Evolutionary conservation across 495 filamentous ascomycete genomes (phyloP), one percentile per base, ranked within the genome.

Genomic region (Penicillium riverlandense): DNA sequence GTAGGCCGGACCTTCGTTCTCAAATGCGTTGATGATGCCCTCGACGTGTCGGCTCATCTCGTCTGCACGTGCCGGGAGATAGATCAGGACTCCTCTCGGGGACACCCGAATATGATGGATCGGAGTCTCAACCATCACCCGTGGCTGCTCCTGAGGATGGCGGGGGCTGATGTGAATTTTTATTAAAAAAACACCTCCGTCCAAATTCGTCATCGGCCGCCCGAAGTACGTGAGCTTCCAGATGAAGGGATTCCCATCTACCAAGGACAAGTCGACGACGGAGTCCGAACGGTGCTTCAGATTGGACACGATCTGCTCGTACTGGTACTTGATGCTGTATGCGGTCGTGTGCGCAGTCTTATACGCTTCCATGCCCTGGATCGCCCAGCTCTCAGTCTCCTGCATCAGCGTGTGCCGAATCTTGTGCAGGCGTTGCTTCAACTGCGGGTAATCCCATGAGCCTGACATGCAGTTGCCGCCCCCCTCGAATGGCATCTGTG

Each of bases 41-140:
- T 92, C 85, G 43, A 98, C 79, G 50, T 98, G 92, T 8, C 79
- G 80, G 30, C 79, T 81, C 54, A 88, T 79, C 40, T 97, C 91
- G 43, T 95, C 90, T 1, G 76, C 63, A 16, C 81, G 79, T 35
- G 54, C 71, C 0, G 87, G 76, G 40, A 88, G 80, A 64, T 97
- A 98, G 62, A 90, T 95, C 4, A 92, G 75, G 3, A 85, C 79
- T 0, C 90, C 88, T 47, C 82, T 76, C 10, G 73, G 67, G 14
- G 89, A 82, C 14, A 98, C 83, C n/a, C 88, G 83, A 45, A 95
- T 83, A 54, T 98, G 92, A 60, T 88, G 96, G 16, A 98, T 69
- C 6, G 78, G 71, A 0, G 86, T 92, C 52, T 90, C 77, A 50
- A 96, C 80, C 39, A 78, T 83, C 33, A 89, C 81, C 41, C 92